Evolutionary conservation across 2,329 filamentous ascomycete genomes (phyloP).

Genomic region (Talaromyces sp.): DNA sequence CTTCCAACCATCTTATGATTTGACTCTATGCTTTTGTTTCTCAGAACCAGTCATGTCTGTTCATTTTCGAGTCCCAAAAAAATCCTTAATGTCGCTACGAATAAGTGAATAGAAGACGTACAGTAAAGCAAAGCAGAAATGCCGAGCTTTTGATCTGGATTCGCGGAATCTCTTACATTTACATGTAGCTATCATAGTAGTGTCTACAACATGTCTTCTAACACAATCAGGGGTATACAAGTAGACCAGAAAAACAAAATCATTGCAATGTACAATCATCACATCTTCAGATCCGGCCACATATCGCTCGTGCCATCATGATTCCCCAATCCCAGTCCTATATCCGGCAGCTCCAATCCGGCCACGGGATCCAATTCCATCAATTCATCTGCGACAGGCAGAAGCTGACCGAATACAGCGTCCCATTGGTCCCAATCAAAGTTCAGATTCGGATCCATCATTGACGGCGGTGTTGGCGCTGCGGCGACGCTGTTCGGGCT

Average conservation of each 20-base stretch:
- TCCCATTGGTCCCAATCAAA: conserved; percentile 49
- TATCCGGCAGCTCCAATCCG: conserved; percentile 28
- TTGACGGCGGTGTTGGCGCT: conserved; percentile 29
- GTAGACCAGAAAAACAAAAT: neutral
- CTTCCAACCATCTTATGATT: neutral
- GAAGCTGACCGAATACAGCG: conserved; percentile 43
- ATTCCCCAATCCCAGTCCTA: conserved; percentile 12
- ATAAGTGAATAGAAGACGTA: conserved; percentile 18
- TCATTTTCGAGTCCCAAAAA: conserved; percentile 1
- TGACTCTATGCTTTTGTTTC: neutral
- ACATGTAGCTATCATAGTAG: neutral
- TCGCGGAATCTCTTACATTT: neutral
- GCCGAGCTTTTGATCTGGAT: neutral
- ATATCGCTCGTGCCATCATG: conserved; percentile 1
- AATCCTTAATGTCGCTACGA: conserved; percentile 14
- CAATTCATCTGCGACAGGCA: conserved; percentile 38
- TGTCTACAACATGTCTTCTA: neutral
- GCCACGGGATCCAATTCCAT: conserved; percentile 39
- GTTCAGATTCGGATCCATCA: conserved; percentile 37
- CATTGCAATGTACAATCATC: neutral
- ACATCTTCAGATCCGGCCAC: neutral
- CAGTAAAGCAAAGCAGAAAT: neutral
- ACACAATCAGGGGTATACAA: neutral
- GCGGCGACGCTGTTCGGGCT: conserved; percentile 10
- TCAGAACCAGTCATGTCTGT: conserved; percentile 4